phyloP scores from a whole-genome alignment of 106 monocot species.

The Hemerocallis citrina region DNA sequence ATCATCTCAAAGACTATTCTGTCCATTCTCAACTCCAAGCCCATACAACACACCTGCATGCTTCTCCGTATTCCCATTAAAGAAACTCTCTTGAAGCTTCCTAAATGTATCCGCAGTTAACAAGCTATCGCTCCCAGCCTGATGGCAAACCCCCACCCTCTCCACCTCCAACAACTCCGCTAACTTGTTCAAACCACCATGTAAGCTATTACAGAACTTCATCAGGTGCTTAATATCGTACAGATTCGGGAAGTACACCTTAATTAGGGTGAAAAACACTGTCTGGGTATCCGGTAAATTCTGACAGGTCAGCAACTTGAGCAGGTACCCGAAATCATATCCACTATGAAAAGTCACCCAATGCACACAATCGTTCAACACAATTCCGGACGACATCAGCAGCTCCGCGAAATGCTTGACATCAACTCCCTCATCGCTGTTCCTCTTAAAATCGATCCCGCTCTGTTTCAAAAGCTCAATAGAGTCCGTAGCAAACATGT shows the following conservation, averaged over 20 bases:
- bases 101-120: conserved; percentile 21
- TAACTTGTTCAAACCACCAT: conserved; percentile 30
- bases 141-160: conserved; percentile 29
- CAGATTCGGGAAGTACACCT: conserved; percentile 24
- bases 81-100: conserved; percentile 29
- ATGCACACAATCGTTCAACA: conserved; percentile 35
- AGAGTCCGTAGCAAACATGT: conserved; percentile 38
- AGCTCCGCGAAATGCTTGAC: conserved; percentile 35
- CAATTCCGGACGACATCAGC: conserved; percentile 50
- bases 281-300: conserved; percentile 25
- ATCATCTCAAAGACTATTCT: conserved; percentile 13
- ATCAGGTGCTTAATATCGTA: conserved; percentile 34
- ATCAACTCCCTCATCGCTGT: conserved; percentile 29
- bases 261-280: conserved; percentile 33
- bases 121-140: conserved; percentile 34
- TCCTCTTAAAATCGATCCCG: conserved; percentile 40
- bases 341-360: conserved; percentile 56
- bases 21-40: conserved; percentile 19
- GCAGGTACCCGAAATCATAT: conserved; percentile 45
- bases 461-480: conserved; percentile 38
- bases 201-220: conserved; percentile 30
- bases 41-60: conserved; percentile 19
- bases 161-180: conserved; percentile 32
- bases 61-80: conserved; percentile 21
- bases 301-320: conserved; percentile 37